phyloP scores from a whole-genome alignment of 257 asterid species.

The Solanum sparsipilum region DNA sequence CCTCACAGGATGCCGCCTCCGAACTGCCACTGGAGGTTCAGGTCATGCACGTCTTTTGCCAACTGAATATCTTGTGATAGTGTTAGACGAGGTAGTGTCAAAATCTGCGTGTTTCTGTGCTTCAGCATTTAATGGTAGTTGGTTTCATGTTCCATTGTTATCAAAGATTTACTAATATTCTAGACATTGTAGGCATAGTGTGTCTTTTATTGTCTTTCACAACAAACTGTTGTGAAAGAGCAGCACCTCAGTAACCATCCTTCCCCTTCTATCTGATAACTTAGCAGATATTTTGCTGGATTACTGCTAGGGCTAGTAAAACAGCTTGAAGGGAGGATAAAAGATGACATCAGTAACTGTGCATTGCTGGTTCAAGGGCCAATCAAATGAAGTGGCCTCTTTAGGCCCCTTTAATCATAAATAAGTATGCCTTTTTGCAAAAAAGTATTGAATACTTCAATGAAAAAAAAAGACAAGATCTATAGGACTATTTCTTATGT shows the following conservation, averaged over 20 bases:
- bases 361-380: neutral
- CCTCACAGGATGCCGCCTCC: constrained; percentile 87
- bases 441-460: neutral
- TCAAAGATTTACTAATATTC: neutral
- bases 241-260: neutral
- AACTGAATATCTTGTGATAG: constrained; percentile 70
- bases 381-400: neutral
- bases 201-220: neutral
- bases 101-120: neutral
- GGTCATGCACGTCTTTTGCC: constrained; percentile 69
- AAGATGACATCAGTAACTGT: neutral
- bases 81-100: constrained; percentile 71
- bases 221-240: neutral
- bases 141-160: neutral
- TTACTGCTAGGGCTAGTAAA: neutral
- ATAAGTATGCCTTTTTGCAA: neutral
- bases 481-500: neutral
- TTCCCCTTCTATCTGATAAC: neutral
- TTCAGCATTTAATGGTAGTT: neutral
- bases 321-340: neutral
- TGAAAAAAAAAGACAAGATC: neutral
- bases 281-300: neutral
- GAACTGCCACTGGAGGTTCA: constrained; percentile 46
- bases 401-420: neutral
- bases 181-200: neutral